These are phyloP conservation scores for Polygonum aviculare DNA, from an alignment of 148 eudicot species.

Conservation along the genomic window DNA sequence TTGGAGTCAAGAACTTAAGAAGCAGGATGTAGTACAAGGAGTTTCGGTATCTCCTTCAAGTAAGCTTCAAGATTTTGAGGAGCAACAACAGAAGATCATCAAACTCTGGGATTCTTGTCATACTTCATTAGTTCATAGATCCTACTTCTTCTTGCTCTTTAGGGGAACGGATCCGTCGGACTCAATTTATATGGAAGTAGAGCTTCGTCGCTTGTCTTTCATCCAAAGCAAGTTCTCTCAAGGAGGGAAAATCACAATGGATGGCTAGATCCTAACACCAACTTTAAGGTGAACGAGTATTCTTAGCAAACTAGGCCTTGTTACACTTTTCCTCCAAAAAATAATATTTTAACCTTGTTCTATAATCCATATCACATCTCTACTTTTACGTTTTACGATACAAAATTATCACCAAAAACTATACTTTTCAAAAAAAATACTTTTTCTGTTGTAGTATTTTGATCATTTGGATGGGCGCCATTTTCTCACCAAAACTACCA, in stretches of 20 bases:
- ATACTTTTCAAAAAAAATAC: too few relatives aligned
- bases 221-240: constrained; percentile 51
- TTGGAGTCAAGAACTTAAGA: neutral
- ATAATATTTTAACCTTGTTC: too few relatives aligned
- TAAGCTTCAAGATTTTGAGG: constrained; percentile 59
- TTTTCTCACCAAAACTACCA: neutral
- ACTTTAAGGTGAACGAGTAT: constrained; percentile 40
- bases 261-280: constrained; percentile 43
- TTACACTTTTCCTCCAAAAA: too few relatives aligned
- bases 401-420: too few relatives aligned
- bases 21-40: constrained; percentile 18
- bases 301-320: neutral
- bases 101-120: constrained; percentile 80
- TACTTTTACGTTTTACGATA: too few relatives aligned
- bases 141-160: constrained; percentile 76
- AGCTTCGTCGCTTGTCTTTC: constrained; percentile 70
- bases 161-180: constrained; percentile 79
- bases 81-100: constrained; percentile 43
- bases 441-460: neutral
- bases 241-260: constrained; percentile 34
- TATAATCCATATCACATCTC: too few relatives aligned
- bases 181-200: constrained; percentile 83
- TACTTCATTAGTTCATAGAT: constrained; percentile 71
- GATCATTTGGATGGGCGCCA: neutral
- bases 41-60: constrained; percentile 24